Base-by-base conservation (phyloP, 148 eudicot species). In the Oxyria digyna region DNA sequence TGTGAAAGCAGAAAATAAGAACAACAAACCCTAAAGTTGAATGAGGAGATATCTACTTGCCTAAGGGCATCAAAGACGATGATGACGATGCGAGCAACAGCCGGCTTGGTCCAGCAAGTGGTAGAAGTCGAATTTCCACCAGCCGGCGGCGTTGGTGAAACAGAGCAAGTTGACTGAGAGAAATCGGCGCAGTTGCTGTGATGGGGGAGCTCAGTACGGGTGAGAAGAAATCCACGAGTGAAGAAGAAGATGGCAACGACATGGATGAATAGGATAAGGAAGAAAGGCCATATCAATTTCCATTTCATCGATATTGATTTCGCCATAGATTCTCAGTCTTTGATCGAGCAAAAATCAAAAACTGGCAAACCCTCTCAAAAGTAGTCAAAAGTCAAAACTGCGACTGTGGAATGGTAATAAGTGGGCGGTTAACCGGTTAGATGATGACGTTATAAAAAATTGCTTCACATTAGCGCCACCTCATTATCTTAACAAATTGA, bases 221-320 rank as follows among this genome's bases (percentile, higher is more conserved):
- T 91, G 70, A 94, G 97, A 65, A 94, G 97, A 43, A 94, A 94
- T 6, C 99, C 99, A 38, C 93, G 71, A n/a, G 97, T 91, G 74
- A 91, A 94, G 32, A 94, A 66, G 4, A 90, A 63, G 55, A 90
- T 88, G 54, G 87, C 96, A 23, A 80, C 8, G 13, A 68, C 33
- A 64, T 94, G 97, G 45, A 90, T 75, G 52, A 79, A 66, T 20
- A 88, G 29, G 76, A 88, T 83, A 52, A 74, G 42, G 55, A 80
- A 62, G 33, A 82, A 80, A 14, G 86, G 85, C 78, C 78, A 78
- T 62, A 67, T 67, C 78, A 82, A 15, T 42, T 68, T 40, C 74
- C 67, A 41, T 45, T 71, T 62, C 18, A 40, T 11, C 13, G 59
- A 62, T 41, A 27, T 41, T 1, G 66, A 70, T 52, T 43, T 49